Conservation (phyloP, 164 flowering plant genomes). For the Paratinospora sagittata region DNA sequence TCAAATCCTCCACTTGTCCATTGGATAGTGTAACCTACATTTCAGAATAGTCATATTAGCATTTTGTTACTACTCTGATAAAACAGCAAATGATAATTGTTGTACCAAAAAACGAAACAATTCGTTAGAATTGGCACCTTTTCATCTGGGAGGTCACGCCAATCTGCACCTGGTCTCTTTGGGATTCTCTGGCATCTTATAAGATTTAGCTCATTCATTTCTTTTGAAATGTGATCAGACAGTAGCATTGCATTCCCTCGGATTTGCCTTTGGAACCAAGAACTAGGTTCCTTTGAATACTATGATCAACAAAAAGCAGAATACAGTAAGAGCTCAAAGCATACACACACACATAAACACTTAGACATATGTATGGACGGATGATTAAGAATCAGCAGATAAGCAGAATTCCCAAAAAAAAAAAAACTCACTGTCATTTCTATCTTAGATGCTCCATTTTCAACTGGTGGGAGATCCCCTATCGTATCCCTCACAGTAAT, state of each 20-base stretch:
- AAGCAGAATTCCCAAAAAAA: not conserved
- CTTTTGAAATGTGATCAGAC: conserved; percentile 83
- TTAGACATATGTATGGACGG: not conserved
- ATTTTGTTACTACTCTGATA: not conserved
- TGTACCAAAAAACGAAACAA: not conserved
- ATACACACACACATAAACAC: not conserved
- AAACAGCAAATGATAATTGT: not conserved
- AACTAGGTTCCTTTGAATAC: conserved; percentile 62
- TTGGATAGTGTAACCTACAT: conserved; percentile 62
- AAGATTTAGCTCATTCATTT: conserved; percentile 84
- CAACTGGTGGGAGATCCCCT: conserved; percentile 84
- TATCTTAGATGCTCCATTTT: conserved; percentile 60
- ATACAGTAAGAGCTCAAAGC: not conserved
- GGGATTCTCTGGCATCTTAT: conserved; percentile 79
- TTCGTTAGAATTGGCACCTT: conserved; percentile 40
- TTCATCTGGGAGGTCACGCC: conserved; percentile 87
- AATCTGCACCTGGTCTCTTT: conserved; percentile 88
- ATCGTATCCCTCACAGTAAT: conserved; percentile 88
- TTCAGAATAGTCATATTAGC: not conserved
- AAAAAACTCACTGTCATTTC: conserved; percentile 39
- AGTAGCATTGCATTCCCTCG: conserved; percentile 46
- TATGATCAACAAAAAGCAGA: conserved; percentile 23
- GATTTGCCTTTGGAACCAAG: conserved; percentile 91
- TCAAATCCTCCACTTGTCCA: conserved; percentile 79
- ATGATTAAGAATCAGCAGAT: not conserved